Evolutionary conservation across 176 grass and related monocot species (phyloP).

Genomic region (barley (Hordeum vulgare)): MorexV3_pseudomolecules_assembly NC_058521.1:173000368-173000867

Average conservation of each 20-base stretch:
- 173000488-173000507: constrained; percentile 41
- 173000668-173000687: constrained; percentile 51
- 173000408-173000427: constrained; percentile 76
- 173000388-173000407: constrained; percentile 62
- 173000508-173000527: constrained; percentile 14
- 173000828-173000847: constrained; percentile 3
- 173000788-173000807: constrained; percentile 43
- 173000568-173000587: constrained; percentile 34
- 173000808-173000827: constrained; percentile 40
- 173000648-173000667: constrained; percentile 71
- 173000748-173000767: constrained; percentile 7
- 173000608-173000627: constrained; percentile 78
- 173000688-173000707: constrained; percentile 51
- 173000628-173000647: constrained; percentile 61
- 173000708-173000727: constrained; percentile 29
- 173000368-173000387: constrained; percentile 62
- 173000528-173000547: constrained; percentile 46
- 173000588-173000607: constrained; percentile 49
- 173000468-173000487: constrained; percentile 36
- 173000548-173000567: constrained; percentile 35
- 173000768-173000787: constrained; percentile 37
- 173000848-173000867: constrained; percentile 30
- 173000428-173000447: constrained; percentile 66
- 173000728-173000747: constrained; percentile 31
- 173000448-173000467: constrained; percentile 28